These are phyloP conservation scores for Amorphotheca resinae DNA, from an alignment of 495 filamentous ascomycete species.

Conservation along the genomic window DNA sequence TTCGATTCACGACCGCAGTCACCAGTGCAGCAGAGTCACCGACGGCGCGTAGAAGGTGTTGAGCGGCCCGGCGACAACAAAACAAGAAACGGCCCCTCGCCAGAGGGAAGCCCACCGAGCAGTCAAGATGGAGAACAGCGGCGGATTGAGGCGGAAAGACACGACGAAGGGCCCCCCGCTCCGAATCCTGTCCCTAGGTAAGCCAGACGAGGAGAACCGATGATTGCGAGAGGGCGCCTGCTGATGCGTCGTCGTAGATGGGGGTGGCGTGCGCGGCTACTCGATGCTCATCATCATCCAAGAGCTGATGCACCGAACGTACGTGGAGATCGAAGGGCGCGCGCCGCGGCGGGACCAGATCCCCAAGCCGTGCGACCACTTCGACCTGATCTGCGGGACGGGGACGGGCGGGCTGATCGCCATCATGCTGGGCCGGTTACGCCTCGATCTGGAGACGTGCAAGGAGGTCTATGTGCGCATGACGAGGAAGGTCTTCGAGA, in stretches of 20 bases:
- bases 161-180: conserved; percentile 90
- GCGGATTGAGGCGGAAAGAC: conserved; percentile 59
- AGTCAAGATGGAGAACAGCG: conserved; percentile 12
- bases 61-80: too few species aligned
- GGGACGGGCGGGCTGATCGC: conserved; percentile 93
- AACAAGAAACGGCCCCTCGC: too few species aligned
- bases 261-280: conserved; percentile 92
- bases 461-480: conserved; percentile 92
- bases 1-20: too few species aligned
- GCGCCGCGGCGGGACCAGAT: conserved; percentile 78
- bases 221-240: not conserved
- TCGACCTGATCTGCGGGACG: conserved; percentile 90
- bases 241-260: conserved; percentile 39
- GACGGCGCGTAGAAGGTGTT: too few species aligned
- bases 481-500: conserved; percentile 90
- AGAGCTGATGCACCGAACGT: conserved; percentile 90
- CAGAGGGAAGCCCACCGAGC: too few species aligned
- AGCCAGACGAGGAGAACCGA: conserved; percentile 13
- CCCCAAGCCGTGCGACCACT: conserved; percentile 95
- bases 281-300: conserved; percentile 92
- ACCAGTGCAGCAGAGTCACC: too few species aligned
- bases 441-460: conserved; percentile 88
- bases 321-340: conserved; percentile 72
- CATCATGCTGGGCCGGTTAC: conserved; percentile 85
- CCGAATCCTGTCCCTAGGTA: conserved; percentile 83